Evolutionary conservation across 768 basidiomycete species (phyloP).

Genomic region (Lactarius pseudohatsudake): DNA sequence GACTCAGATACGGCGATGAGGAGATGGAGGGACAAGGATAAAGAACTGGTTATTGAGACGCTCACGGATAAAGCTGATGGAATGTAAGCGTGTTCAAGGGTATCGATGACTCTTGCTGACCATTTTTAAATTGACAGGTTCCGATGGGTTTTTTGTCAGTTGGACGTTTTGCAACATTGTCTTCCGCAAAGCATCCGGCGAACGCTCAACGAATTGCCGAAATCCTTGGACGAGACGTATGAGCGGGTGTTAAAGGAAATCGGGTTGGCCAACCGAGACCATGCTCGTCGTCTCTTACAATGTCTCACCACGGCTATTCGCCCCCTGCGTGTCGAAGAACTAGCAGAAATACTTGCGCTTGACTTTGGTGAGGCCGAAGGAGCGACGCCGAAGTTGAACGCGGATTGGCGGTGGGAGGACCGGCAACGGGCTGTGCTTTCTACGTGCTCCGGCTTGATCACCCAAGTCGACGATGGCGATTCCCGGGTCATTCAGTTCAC

Average conservation of each 20-base stretch:
- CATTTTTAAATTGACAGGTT: not conserved
- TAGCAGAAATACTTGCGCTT: not conserved
- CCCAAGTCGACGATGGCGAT: not conserved
- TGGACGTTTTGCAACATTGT: not conserved
- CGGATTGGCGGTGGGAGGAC: not conserved
- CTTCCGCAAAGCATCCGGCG: not conserved
- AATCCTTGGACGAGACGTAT: not conserved
- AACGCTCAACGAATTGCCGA: not conserved
- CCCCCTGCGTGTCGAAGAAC: not conserved
- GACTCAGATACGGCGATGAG: not conserved
- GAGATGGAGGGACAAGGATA: conserved; percentile 3
- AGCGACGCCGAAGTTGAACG: not conserved
- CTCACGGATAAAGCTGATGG: not conserved
- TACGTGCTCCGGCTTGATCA: not conserved
- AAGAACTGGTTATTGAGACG: not conserved
- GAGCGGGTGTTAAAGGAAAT: not conserved
- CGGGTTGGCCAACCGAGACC: not conserved
- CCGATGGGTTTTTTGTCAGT: not conserved
- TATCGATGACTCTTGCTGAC: not conserved
- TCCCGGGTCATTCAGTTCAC: not conserved
- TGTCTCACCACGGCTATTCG: not conserved
- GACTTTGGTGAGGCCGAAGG: not conserved
- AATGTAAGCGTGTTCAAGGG: not conserved
- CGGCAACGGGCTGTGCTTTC: not conserved
- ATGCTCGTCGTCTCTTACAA: not conserved